phyloP scores from a whole-genome alignment of 2,329 filamentous ascomycete genomes.

The Diaporthe australafricana region DNA sequence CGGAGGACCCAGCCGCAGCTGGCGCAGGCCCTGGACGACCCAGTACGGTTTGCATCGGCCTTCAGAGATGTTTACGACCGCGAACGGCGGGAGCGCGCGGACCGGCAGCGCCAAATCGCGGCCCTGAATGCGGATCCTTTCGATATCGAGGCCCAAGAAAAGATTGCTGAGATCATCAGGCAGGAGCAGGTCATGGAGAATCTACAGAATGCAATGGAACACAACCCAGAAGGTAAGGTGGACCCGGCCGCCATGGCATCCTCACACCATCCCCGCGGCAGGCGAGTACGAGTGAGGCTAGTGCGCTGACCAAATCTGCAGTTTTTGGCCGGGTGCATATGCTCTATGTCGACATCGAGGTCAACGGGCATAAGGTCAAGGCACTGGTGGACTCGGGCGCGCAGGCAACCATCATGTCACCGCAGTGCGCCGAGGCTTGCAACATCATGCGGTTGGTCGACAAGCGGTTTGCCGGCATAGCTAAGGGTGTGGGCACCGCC shows the following conservation, averaged over 20 bases:
- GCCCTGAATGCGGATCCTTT: conserved; percentile 94
- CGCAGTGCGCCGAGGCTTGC: conserved; percentile 88
- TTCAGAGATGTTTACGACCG: conserved; percentile 75
- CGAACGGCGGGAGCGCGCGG: conserved; percentile 77
- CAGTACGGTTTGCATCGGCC: conserved; percentile 79
- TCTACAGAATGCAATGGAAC: conserved; percentile 94
- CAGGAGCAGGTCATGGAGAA: conserved; percentile 96
- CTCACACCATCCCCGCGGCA: conserved; percentile 10
- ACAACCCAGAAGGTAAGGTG: conserved; percentile 90
- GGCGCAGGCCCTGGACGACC: conserved; percentile 79
- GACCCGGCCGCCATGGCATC: background rate
- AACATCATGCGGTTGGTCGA: conserved; percentile 98
- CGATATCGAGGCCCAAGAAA: conserved; percentile 88
- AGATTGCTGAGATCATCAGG: conserved; percentile 97
- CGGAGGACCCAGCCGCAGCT: conserved; percentile 80
- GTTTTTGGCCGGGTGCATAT: conserved; percentile 96
- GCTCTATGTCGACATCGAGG: conserved; percentile 95
- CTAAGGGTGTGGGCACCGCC: conserved; percentile 93
- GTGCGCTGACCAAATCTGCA: conserved; percentile 51
- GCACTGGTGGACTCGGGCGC: conserved; percentile 97
- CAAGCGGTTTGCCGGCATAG: conserved; percentile 89
- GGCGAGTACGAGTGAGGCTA: conserved; percentile 15
- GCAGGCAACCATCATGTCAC: conserved; percentile 99
- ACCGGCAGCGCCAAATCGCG: conserved; percentile 85
- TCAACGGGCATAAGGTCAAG: conserved; percentile 93